Evolutionary conservation across 768 basidiomycete genomes (phyloP).

Genomic region (Antrodiella citrinella): DNA sequence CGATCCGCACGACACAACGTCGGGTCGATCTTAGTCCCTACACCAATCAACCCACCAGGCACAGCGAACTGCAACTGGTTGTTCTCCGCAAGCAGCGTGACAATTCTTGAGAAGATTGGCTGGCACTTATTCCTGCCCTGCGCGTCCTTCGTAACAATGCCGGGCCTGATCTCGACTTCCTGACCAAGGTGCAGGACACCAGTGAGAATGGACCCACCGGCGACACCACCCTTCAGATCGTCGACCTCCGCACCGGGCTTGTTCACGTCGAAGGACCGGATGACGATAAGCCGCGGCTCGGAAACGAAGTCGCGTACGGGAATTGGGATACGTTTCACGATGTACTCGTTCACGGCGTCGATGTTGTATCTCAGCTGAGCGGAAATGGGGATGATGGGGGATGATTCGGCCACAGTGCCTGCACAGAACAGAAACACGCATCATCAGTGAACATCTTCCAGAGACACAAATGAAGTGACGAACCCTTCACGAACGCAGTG

Average conservation of each 20-base stretch:
- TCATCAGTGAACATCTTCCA: neutral
- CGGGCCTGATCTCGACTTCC: constrained; percentile 95
- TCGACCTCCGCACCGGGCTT: constrained; percentile 97
- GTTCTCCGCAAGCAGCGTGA: constrained; percentile 90
- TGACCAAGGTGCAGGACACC: constrained; percentile 86
- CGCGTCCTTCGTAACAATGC: constrained; percentile 92
- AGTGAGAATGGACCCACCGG: constrained; percentile 91
- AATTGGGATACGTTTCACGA: constrained; percentile 93
- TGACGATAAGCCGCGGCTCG: constrained; percentile 91
- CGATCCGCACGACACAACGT: constrained; percentile 96
- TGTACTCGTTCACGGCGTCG: constrained; percentile 98
- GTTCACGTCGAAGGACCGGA: constrained; percentile 99
- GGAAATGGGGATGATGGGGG: constrained; percentile 98
- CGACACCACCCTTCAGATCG: constrained; percentile 96
- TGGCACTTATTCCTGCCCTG: constrained; percentile 86
- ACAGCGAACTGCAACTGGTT: constrained; percentile 93
- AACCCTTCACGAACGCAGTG: constrained; percentile 89
- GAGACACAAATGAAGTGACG: constrained; percentile 15
- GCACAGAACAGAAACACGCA: neutral
- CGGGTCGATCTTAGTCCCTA: constrained; percentile 94
- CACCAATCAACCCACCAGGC: constrained; percentile 96
- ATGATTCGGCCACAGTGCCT: constrained; percentile 96
- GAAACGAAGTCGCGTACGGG: constrained; percentile 90
- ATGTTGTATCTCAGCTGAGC: constrained; percentile 99
- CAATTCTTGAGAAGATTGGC: constrained; percentile 88